Evolutionary conservation across 768 basidiomycete species (phyloP).

Genomic region (Hysterangium stoloniferum): DNA sequence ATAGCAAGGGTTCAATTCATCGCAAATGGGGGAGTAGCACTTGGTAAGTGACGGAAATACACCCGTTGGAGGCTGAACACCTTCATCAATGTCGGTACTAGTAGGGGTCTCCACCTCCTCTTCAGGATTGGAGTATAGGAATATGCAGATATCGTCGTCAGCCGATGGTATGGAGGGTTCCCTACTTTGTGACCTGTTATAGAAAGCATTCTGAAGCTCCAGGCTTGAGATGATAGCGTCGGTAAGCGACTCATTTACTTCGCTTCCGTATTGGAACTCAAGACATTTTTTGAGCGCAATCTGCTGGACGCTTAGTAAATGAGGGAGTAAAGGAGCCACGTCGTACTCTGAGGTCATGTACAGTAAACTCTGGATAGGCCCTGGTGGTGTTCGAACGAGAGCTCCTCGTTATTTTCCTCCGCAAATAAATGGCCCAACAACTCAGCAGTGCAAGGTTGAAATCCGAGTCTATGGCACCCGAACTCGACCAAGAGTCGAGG

Average conservation of each 20-base stretch:
- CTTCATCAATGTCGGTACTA: not conserved
- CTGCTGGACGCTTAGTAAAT: not conserved
- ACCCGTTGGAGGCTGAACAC: conserved; percentile 74
- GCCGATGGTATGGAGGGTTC: not conserved
- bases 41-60: conserved; percentile 84
- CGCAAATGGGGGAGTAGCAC: conserved; percentile 86
- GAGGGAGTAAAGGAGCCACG: not conserved
- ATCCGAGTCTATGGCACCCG: not conserved
- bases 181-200: not conserved
- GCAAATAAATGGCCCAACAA: not conserved
- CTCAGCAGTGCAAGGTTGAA: conserved; percentile 1
- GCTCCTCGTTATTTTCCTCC: not conserved
- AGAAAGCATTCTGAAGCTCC: conserved; percentile 6
- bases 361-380: conserved; percentile 9
- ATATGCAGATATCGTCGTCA: conserved; percentile 8
- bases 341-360: conserved; percentile 6
- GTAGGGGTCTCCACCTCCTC: not conserved
- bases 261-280: not conserved
- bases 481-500: not conserved
- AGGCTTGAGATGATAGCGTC: conserved; percentile 7
- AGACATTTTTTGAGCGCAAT: not conserved
- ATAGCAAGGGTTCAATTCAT: conserved; percentile 75
- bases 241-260: not conserved
- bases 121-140: conserved; percentile 5
- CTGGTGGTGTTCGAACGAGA: not conserved